Evolutionary conservation across 176 grass and related monocot genomes (phyloP), one percentile per base, ranked within the genome.

Genomic region (Rhynchospora tenuis): DNA sequence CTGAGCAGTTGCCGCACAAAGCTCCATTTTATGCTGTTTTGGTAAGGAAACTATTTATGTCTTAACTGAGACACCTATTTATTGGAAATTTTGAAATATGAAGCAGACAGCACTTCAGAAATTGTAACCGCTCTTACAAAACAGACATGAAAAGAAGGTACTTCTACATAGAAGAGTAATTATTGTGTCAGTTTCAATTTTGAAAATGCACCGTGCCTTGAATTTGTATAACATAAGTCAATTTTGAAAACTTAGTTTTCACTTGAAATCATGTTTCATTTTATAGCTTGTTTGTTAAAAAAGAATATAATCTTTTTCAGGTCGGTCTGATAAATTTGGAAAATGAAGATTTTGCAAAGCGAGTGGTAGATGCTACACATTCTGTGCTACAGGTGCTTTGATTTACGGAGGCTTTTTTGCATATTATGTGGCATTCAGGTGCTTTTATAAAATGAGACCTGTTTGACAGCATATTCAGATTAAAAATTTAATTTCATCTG

Each of bases 261-360:
- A 81, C 17, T 44, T 65, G 26, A 31, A 70, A 44, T 64, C 38
- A 42, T 9, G 67, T 19, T 27, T 11, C 64, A 72, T 47, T 51
- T 20, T 85, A 71, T 85, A 59, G 24, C 81, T 82, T 0, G 23
- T 85, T 33, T 46, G 70, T 50, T 84, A 79, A 78, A 82, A 69
- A 82, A 69, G n/a, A 81, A 38, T 55, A 74, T 59, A 12, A 75
- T 81, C 17, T 69, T 54, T 86, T 31, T 76, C 86, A 98, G 96
- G 82, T 98, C 79, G 96, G 96, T 82, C 79, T 98, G 85, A 83
- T 98, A 91, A 98, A 98, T 85, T 90, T 98, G 85, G 96, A 98
- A 88, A 89, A 94, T 87, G 96, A 98, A 86, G 91, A 95, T 33
- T 95, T 98, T 17, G 83, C 72, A 45, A 98, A 98, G 88, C 73